These are phyloP conservation scores for Salix caprea DNA, from an alignment of 345 rosid species.

Conservation along the genomic window DNA sequence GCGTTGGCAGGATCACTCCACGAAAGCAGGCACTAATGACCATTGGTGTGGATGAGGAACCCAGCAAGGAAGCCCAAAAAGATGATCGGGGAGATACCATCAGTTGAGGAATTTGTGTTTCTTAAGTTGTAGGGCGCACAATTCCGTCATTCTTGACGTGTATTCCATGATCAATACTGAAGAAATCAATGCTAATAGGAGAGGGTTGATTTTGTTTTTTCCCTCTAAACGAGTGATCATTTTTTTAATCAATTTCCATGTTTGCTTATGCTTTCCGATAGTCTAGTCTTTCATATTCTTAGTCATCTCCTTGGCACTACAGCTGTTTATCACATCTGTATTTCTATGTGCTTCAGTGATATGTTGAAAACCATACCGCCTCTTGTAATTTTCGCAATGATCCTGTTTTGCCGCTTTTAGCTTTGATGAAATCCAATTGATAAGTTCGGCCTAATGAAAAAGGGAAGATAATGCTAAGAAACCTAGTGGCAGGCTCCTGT, in stretches of 20 bases:
- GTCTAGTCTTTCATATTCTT: background rate
- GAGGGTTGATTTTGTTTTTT: background rate
- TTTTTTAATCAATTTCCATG: background rate
- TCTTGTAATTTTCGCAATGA: background rate
- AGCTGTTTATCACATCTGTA: background rate
- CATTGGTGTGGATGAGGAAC: slow-evolving; percentile 27
- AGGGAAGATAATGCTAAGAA: background rate
- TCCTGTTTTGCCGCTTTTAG: background rate
- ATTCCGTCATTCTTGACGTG: background rate
- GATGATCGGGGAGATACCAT: slow-evolving; percentile 11
- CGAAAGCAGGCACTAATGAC: slow-evolving; percentile 23
- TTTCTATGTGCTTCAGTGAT: background rate
- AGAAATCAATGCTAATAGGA: background rate
- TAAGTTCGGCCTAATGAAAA: background rate
- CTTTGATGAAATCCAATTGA: background rate
- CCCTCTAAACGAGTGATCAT: background rate
- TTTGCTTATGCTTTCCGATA: background rate
- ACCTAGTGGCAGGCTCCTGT: no score
- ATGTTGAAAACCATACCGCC: background rate
- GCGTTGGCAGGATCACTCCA: slow-evolving; percentile 21
- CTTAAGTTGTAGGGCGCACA: slow-evolving; percentile 13
- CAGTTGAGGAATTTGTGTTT: slow-evolving; percentile 22
- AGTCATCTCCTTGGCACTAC: background rate
- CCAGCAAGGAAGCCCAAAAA: slow-evolving; percentile 12
- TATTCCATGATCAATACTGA: background rate